Conservation (phyloP, 441 rosid genomes). For the Capsella rubella region DNA sequence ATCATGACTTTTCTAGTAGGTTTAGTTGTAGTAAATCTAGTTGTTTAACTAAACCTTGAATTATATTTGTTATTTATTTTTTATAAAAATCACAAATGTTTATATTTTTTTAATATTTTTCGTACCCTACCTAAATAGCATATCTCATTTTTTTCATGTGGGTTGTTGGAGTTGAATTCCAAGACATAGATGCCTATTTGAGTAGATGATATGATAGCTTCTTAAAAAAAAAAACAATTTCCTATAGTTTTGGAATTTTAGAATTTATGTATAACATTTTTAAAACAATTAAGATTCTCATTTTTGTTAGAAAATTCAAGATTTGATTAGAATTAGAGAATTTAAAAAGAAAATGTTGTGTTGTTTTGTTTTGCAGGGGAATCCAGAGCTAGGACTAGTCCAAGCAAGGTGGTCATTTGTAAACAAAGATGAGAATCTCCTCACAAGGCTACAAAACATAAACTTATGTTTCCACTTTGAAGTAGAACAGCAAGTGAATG, state of each 20-base stretch:
- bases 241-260: too few species aligned
- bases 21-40: conserved; percentile 11
- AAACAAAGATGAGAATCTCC: conserved; percentile 92
- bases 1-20: conserved; percentile 9
- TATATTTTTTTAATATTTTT: background rate
- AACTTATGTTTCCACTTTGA: conserved; percentile 92
- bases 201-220: background rate
- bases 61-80: background rate
- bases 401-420: conserved; percentile 96
- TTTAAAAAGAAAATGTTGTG: background rate
- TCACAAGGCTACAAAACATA: conserved; percentile 87
- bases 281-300: background rate
- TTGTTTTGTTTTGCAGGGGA: conserved; percentile 58
- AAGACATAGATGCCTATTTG: background rate
- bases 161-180: conserved; percentile 1
- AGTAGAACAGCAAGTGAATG: conserved; percentile 96
- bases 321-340: conserved; percentile 8
- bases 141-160: conserved; percentile 11
- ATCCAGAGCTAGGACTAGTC: conserved; percentile 82
- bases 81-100: background rate
- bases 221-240: background rate
- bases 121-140: background rate
- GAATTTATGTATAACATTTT: background rate
- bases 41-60: background rate
- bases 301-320: background rate